A percentile compares a stretch with the other conserved stretches of the same genome.
Evolutionary conservation across 1,139 yeast genomes (phyloP).

Genomic region (Pichia sp.): DNA sequence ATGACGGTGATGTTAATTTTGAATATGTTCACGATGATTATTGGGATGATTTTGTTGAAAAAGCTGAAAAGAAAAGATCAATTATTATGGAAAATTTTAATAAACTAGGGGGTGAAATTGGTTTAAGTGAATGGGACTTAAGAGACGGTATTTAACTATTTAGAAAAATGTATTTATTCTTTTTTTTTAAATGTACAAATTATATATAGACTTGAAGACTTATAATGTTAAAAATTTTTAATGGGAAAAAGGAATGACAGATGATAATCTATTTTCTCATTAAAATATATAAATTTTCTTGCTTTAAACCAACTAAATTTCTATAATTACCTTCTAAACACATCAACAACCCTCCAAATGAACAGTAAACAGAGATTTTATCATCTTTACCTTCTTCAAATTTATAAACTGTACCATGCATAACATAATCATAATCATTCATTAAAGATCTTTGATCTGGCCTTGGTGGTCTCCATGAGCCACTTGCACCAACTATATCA

Average conservation of each 20-base stretch:
- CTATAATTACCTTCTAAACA: slow-evolving; percentile 95
- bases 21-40: slow-evolving; percentile 72
- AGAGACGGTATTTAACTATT: slow-evolving; percentile 22
- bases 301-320: slow-evolving; percentile 80
- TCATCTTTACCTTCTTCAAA: slow-evolving; percentile 77
- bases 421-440: slow-evolving; percentile 95
- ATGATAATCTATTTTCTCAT: slow-evolving; percentile 51
- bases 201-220: background rate
- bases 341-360: slow-evolving; percentile 93
- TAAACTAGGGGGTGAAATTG: slow-evolving; percentile 62
- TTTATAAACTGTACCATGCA: slow-evolving; percentile 97
- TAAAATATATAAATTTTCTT: slow-evolving; percentile 86
- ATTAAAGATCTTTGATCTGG: slow-evolving; percentile 81
- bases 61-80: slow-evolving; percentile 50
- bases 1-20: slow-evolving; percentile 50
- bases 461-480: slow-evolving; percentile 91
- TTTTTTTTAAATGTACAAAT: background rate
- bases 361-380: slow-evolving; percentile 79
- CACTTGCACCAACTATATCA: slow-evolving; percentile 45
- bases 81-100: slow-evolving; percentile 58
- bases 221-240: too few species aligned
- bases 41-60: slow-evolving; percentile 66
- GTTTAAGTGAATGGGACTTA: slow-evolving; percentile 47
- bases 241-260: too few species aligned
- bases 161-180: background rate